Base-by-base conservation (phyloP, 2,329 filamentous ascomycete genomes). In the Chaetomiaceae sp. region DNA sequence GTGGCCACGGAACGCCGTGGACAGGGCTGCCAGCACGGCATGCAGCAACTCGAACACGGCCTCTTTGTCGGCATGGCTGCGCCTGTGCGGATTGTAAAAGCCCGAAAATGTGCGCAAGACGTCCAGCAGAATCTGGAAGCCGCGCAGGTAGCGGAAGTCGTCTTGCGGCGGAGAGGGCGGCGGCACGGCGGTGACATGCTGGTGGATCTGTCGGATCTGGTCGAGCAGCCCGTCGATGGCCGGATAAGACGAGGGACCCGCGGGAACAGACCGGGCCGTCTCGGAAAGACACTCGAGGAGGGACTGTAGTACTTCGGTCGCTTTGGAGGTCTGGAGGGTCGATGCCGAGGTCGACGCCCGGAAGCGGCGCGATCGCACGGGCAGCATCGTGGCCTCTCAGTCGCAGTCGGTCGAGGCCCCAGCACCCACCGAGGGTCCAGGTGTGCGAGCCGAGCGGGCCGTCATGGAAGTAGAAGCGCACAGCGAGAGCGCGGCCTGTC, bases 141-240 rank as follows among this genome's bases (percentile, higher is more conserved):
- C 90, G 47, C 78, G 74, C 20, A 89, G 75, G 60, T 87, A 81
- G 55, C 90, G 81, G 62, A 96, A 95, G 56, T 87, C 83, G 68
- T 95, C 87, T 68, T 89, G 88, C 5, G 72, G 69, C 3, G 72
- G 64, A 49, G 69, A 68, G 3, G 73, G 70, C 14, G 72, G 64
- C 32, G 68, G 59, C 22, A 66, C 59, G 9, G 74, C 71, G 34
- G 74, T 69, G 22, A 81, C 64, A 52, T 79, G 70, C 49, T 88
- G 84, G 58, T 82, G 79, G 49, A 91, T 76, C 42, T 79, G 75
- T 54, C 80, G 77, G 47, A 86, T 71, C 43, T 73, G 70, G 54
- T 79, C 74, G 52, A 75, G 63, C 29, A 84, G 67, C 7, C 67
- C 65, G 4, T 64, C 57, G 17, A 71, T 67, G 9, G 74, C 65